Evolutionary conservation across 441 rosid species (phyloP).

Genomic region (Biscutella laevigata): DNA sequence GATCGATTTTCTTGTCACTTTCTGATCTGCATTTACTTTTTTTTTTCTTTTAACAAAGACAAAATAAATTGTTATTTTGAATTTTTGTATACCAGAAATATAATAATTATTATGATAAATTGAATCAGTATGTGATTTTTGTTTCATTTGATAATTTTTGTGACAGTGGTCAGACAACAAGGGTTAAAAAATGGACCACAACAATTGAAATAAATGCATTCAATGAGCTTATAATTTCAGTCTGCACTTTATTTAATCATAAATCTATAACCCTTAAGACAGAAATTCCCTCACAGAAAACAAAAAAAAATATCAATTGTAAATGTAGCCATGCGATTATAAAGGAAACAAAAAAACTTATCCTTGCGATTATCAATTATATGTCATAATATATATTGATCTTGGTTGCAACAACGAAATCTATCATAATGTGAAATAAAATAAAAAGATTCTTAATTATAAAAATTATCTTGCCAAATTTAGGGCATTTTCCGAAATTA

Average conservation of each 20-base stretch:
- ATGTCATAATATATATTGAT: no score
- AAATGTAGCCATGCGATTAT: no score
- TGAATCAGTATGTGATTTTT: not conserved
- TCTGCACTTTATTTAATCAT: not conserved
- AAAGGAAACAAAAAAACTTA: no score
- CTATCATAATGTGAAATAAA: no score
- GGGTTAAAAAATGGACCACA: slow-evolving; percentile 24
- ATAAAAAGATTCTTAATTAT: no score
- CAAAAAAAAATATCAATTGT: no score
- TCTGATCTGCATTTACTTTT: not conserved
- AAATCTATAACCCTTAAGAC: not conserved
- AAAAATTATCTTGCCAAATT: no score
- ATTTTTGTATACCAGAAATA: not conserved
- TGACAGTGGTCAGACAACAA: slow-evolving; percentile 23
- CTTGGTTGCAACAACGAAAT: no score
- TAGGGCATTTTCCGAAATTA: no score
- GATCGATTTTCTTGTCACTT: slow-evolving; percentile 23
- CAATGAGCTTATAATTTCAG: slow-evolving; percentile 3
- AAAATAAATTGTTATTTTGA: not conserved
- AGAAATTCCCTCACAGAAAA: not conserved
- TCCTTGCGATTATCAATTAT: no score
- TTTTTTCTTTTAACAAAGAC: slow-evolving; percentile 2
- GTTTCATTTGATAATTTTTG: no score
- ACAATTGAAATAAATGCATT: slow-evolving; percentile 11
- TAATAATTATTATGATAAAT: not conserved